Conservation (phyloP, 106 monocot species). For the Apostasia ramifera region DNA sequence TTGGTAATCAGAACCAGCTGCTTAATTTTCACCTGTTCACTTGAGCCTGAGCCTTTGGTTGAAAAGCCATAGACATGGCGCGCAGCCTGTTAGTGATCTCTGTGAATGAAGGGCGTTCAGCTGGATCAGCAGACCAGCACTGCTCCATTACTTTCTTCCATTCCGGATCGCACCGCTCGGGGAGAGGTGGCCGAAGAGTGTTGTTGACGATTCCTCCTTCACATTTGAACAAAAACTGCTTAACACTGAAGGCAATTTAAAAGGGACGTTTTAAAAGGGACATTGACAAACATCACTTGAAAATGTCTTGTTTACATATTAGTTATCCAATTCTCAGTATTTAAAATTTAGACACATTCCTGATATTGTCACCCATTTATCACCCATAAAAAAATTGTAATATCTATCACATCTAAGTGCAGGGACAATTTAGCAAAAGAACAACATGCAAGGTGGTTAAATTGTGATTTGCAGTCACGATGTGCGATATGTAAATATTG, state of each 20-base stretch:
- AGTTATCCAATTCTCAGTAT: too few relatives aligned
- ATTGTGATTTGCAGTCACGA: too few relatives aligned
- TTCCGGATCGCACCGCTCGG: conserved; percentile 48
- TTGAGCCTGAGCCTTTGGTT: conserved; percentile 26
- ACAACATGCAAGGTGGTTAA: too few relatives aligned
- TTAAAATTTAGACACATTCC: too few relatives aligned
- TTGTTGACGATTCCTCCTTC: conserved; percentile 83
- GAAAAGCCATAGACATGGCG: conserved; percentile 42
- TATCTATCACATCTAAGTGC: too few relatives aligned
- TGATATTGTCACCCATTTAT: too few relatives aligned
- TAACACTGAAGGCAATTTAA: too few relatives aligned
- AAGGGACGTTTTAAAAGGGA: neutral
- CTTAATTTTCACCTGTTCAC: conserved; percentile 20
- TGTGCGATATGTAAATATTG: too few relatives aligned
- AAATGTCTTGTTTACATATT: neutral
- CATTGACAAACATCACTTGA: conserved; percentile 50
- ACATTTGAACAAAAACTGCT: neutral
- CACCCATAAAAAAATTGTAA: too few relatives aligned
- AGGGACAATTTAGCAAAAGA: too few relatives aligned
- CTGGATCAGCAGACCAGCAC: conserved; percentile 77
- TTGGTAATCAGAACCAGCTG: neutral
- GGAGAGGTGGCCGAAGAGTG: conserved; percentile 73
- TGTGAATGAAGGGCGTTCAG: conserved; percentile 69
- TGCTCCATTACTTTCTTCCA: conserved; percentile 91
- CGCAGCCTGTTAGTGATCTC: conserved; percentile 58